Evolutionary conservation across 108 stramenopile species (phyloP).

Genomic region (Cyclostephanos invisitatus): DNA sequence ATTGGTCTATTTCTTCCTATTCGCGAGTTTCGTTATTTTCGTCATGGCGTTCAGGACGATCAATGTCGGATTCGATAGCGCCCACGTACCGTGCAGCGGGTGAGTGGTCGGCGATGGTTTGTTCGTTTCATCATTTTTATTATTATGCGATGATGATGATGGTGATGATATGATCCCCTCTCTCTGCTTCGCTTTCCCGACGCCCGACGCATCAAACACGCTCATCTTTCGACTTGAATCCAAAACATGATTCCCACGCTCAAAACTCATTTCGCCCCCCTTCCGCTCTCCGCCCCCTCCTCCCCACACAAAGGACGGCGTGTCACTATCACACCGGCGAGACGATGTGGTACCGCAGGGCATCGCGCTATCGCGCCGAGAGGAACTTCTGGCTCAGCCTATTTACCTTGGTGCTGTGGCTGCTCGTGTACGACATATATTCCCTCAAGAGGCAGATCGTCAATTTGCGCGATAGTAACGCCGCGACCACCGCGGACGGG

Average conservation of each 20-base stretch:
- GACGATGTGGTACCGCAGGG: constrained; percentile 49
- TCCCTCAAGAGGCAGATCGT: constrained; percentile 40
- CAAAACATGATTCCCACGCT: not conserved
- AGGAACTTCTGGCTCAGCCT: constrained; percentile 51
- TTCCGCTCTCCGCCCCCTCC: not conserved
- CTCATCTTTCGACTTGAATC: not conserved
- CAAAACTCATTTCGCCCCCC: not conserved
- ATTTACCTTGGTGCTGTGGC: constrained; percentile 46
- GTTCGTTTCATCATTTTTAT: not conserved
- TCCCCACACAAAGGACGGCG: constrained; percentile 13
- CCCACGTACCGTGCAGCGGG: constrained; percentile 45
- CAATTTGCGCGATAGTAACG: constrained; percentile 2
- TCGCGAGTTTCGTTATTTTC: constrained; percentile 31
- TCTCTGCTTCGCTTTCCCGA: no score
- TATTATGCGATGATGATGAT: no score
- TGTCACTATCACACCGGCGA: constrained; percentile 46
- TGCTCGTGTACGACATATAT: constrained; percentile 46
- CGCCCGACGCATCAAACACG: no score
- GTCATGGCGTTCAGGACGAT: constrained; percentile 20
- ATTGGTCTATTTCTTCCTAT: constrained; percentile 41
- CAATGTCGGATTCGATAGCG: constrained; percentile 29
- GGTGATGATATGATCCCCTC: no score
- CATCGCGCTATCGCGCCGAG: constrained; percentile 44
- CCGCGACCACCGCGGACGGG: not conserved
- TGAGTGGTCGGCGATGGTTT: constrained; percentile 1